Evolutionary conservation across 805 yeast species (phyloP), one percentile per base, ranked within the genome.

Genomic region (Priceomyces haplophilus): DNA sequence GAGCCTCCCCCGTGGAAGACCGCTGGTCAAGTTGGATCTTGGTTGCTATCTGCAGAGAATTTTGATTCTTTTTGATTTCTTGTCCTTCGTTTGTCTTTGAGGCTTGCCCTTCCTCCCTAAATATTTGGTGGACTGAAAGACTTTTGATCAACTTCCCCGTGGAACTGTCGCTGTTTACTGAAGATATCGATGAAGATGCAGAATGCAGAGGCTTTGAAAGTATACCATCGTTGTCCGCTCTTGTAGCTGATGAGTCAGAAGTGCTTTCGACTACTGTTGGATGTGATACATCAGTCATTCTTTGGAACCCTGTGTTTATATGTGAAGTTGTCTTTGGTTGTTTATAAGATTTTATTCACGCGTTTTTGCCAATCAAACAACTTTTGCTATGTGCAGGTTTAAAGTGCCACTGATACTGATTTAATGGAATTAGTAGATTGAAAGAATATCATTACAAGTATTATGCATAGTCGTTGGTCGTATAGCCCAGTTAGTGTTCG

Each of bases 91-190:
- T 8, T 7, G 6, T 21, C 24, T 21, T 21, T 20, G 32, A 12
- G 11, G 5, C 20, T 11, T 27, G 12, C 12, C 16, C 20, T 18
- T 33, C 20, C 6, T 33, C 20, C 15, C 23, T 33, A 8, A 19
- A n/a, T 18, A 34, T 19, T 24, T 41, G 20, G 29, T 41, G 42
- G 21, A 34, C 35, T 8, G 58, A 53, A 32, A 59, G 50, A 24
- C 50, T 45, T 33, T 51, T 41, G 15, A 59, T 56, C 35, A 59
- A 46, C 27, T 55, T 43, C 17, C 54, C 58, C 7, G 64, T 59
- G 13, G 64, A 59, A 21, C 43, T 46, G 36, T 48, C 48, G 38
- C 58, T 50, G 21, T 50, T 52, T 10, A 51, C 48, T 10, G 62
- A 57, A 7, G 62, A 58, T 30, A 59, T 40, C 3, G 62, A 55